Conservation (phyloP, 176 grass and related monocot genomes). For the Bonia amplexicaulis region DNA sequence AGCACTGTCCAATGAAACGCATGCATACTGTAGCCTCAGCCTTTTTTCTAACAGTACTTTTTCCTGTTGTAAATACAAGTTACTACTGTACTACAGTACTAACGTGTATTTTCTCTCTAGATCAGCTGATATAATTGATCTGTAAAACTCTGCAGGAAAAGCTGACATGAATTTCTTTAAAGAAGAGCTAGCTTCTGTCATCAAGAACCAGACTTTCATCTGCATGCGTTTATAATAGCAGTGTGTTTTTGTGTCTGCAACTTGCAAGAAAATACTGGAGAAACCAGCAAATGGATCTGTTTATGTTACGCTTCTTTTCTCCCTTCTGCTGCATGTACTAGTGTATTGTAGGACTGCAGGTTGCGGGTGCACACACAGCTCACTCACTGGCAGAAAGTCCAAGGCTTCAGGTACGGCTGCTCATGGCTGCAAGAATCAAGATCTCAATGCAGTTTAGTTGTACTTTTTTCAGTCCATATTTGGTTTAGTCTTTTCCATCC, state of each 20-base stretch:
- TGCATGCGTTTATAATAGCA: constrained; percentile 32
- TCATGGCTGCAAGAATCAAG: constrained; percentile 17
- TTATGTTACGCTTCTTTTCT: not conserved
- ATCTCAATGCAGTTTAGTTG: constrained; percentile 9
- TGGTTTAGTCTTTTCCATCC: not conserved
- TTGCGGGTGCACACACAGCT: not conserved
- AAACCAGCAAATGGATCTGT: constrained; percentile 16
- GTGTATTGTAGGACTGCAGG: not conserved
- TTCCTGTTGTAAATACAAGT: not conserved
- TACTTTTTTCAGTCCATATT: constrained; percentile 5
- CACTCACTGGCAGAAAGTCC: constrained; percentile 16
- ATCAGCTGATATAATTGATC: not conserved
- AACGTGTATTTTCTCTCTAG: not conserved
- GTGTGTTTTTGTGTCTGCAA: constrained; percentile 21
- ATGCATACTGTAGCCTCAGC: constrained; percentile 13
- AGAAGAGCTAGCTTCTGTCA: not conserved
- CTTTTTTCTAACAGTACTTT: constrained; percentile 5
- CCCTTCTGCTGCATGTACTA: constrained; percentile 20
- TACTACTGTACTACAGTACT: not conserved
- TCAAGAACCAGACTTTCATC: constrained; percentile 17
- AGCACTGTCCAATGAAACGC: not conserved
- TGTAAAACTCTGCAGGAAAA: constrained; percentile 19
- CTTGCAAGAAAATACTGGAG: not conserved
- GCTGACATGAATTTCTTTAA: constrained; percentile 21
- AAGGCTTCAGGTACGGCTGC: not conserved